Conservation (phyloP, 352 stramenopile genomes). For the Phytophthora tentaculata region DNA sequence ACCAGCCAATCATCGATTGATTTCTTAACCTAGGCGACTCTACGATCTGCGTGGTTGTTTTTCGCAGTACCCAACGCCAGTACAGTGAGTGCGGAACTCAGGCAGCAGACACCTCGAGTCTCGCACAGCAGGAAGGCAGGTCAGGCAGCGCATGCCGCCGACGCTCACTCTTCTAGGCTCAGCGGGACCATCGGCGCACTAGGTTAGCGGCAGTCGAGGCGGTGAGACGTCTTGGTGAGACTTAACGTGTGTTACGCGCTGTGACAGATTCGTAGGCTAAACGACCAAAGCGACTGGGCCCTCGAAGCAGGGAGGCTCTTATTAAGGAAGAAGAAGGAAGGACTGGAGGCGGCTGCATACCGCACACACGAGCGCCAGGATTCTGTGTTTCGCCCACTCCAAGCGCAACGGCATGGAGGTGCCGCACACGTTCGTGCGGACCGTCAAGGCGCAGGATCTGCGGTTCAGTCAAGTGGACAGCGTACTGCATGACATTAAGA, state of each 20-base stretch:
- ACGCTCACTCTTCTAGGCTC: constrained; percentile 21
- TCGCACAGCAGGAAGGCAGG: constrained; percentile 11
- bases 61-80: constrained; percentile 37
- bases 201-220: constrained; percentile 11
- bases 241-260: constrained; percentile 29
- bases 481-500: constrained; percentile 72
- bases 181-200: constrained; percentile 17
- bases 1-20: constrained; percentile 22
- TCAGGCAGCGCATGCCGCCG: constrained; percentile 40
- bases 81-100: constrained; percentile 40
- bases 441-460: constrained; percentile 81
- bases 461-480: constrained; percentile 80
- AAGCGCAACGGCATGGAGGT: constrained; percentile 61
- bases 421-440: constrained; percentile 84
- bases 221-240: constrained; percentile 2
- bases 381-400: constrained; percentile 47
- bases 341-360: constrained; percentile 17
- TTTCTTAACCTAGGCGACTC: constrained; percentile 28
- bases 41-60: constrained; percentile 45
- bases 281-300: background rate
- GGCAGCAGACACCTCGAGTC: constrained; percentile 11
- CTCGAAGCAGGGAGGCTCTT: background rate
- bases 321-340: constrained; percentile 7
- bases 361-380: constrained; percentile 31
- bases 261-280: constrained; percentile 36